Base-by-base conservation (phyloP, 2,329 filamentous ascomycete genomes). In the Fusarium fujikuroi region DNA sequence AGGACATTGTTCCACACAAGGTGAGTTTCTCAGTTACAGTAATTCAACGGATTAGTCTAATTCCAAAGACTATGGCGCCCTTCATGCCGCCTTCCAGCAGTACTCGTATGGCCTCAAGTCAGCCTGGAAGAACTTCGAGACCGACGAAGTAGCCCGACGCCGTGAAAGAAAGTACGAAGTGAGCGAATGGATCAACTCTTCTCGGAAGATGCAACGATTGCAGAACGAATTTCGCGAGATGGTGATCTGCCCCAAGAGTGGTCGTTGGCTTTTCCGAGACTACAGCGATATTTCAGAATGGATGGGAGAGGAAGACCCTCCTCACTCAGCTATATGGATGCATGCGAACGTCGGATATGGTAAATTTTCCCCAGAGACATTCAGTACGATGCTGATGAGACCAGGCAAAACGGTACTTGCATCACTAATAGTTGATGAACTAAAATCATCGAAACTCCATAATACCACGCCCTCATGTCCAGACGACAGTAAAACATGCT, bases 341-440 rank as follows among this genome's bases (percentile, higher is more conserved):
- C 65, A 68, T 10, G 63, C 36, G 1, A 67, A 67, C 6, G 21
- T 42, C 0, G 65, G 65, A 14, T 68, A 43, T 5, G 65, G 65
- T 67, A 3, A 12, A 0, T 28, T 8, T 19, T 9, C 4, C 15
- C 11, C 3, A 0, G 0, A 12, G 14, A 2, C 3, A 2, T 9
- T 3, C 10, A 11, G 15, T 1, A 5, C 2, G 5, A 18, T 32
- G 3, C 57, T 60, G 10, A 52, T 1, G 0, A 0, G 1, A 14
- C 0, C 0, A 67, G 65, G 65, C 0, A 67, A 68, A 7, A 67
- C 65, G 1, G n/a, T 68, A 1, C 19, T 68, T 0, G 23, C 65
- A 12, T 68, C 65, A 0, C 16, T 68, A 0, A 36, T 68, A 2
- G 30, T 68, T 0, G 18, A 68, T 11, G 65, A 68, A 11, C 23